Evolutionary conservation across 2,329 filamentous ascomycete species (phyloP), one percentile per base, ranked within the genome.

Genomic region (Tricladium varicosporioides): DNA sequence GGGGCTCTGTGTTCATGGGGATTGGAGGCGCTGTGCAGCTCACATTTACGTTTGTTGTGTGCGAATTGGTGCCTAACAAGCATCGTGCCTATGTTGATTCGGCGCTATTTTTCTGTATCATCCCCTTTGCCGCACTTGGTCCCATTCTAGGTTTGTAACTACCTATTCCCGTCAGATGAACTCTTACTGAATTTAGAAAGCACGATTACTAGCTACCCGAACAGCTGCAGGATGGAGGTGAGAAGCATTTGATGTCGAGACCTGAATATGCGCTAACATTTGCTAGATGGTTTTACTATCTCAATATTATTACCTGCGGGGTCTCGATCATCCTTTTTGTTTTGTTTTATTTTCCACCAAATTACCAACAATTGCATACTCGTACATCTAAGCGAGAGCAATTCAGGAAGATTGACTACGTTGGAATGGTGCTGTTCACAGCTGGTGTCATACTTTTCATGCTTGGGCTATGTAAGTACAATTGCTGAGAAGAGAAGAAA

Each of bases 61-160:
- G 65, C 13, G 74, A 76, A 62, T 65, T 75, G 16, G 72, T 75
- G 5, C 71, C 72, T 10, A 74, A 73, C 63, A 71, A 71, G 60
- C 60, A 69, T 22, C 72, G 73, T 32, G 67, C 36, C 36, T 47
- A 65, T 9, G 70, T 68, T 22, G 70, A 70, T 50, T 64, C 68
- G 9, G 65, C 67, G 49, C 66, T 72, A 22, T 74, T 72, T 59
- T 48, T 71, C 40, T 65, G 69, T 32, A 68, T 67, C 15, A 64
- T 72, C 51, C 71, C 69, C n/a, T 62, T 66, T 43, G 65, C 64
- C 8, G 67, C 63, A 13, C 53, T 70, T n/a, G 67, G 63, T 1
- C 67, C 69, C 10, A 64, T 65, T 40, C 63, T 71, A 11, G 62
- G 51, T 46, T 43, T 32, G 51, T 33, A 18, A 32, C 10, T 31